Evolutionary conservation across 441 rosid species (phyloP).

Genomic region (Populus hybrid): DNA sequence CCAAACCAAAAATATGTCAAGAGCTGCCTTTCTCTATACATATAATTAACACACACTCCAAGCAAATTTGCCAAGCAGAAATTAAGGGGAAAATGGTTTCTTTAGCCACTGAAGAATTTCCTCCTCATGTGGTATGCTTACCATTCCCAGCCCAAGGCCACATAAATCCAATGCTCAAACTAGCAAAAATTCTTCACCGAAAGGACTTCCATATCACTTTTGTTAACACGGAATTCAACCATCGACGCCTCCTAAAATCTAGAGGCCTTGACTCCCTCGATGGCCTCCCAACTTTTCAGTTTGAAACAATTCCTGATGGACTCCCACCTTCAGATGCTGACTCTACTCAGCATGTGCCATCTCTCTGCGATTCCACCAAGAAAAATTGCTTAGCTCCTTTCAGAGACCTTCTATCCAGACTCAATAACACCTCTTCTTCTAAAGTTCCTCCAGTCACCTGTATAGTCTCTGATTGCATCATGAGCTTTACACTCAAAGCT

Average conservation of each 20-base stretch:
- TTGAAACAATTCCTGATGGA: conserved; percentile 46
- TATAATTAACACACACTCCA: background rate
- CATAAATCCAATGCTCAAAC: conserved; percentile 46
- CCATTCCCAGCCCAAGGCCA: conserved; percentile 58
- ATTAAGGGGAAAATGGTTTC: conserved; percentile 16
- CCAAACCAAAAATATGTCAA: too few relatives aligned
- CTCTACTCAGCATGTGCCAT: conserved; percentile 38
- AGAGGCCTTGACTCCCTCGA: conserved; percentile 31
- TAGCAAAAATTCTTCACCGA: conserved; percentile 43
- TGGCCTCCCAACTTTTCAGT: conserved; percentile 36
- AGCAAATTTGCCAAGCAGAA: background rate
- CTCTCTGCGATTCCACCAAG: conserved; percentile 34
- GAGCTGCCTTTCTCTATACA: background rate
- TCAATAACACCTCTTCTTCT: conserved; percentile 21
- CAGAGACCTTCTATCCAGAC: conserved; percentile 19
- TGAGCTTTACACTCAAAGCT: conserved; percentile 44
- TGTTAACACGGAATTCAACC: conserved; percentile 24
- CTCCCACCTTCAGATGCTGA: conserved; percentile 37
- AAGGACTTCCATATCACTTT: conserved; percentile 37
- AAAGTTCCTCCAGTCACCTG: conserved; percentile 37
- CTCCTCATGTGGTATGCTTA: conserved; percentile 44
- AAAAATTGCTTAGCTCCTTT: conserved; percentile 36
- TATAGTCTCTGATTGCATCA: conserved; percentile 35
- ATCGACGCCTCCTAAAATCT: conserved; percentile 36
- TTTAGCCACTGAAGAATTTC: background rate